Conservation (phyloP, 148 eudicot species). For the Cornus kousa region DNA sequence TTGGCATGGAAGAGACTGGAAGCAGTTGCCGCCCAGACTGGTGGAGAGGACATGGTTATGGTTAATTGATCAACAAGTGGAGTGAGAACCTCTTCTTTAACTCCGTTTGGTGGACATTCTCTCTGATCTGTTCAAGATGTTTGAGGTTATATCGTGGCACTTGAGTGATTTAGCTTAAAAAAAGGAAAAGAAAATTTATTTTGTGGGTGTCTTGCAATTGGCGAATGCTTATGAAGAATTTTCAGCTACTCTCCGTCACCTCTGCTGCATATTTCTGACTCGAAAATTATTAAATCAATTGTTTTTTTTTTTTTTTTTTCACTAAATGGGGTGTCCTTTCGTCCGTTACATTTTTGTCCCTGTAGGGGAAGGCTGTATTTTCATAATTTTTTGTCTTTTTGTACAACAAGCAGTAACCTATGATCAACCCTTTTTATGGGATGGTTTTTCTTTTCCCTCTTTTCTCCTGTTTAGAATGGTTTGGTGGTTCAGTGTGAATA, state of each 20-base stretch:
- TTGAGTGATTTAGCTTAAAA: background rate
- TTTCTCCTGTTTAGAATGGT: no score
- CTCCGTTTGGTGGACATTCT: background rate
- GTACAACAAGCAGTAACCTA: no score
- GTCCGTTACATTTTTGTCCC: no score
- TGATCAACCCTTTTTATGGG: no score
- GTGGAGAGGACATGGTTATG: slow-evolving; percentile 32
- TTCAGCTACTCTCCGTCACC: background rate
- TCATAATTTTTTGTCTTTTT: no score
- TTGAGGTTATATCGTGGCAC: background rate
- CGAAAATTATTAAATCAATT: background rate
- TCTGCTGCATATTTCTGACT: slow-evolving; percentile 6
- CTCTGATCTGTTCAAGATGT: background rate
- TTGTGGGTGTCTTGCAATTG: background rate
- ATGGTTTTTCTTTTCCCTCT: no score
- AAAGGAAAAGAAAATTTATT: background rate
- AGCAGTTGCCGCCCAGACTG: slow-evolving; percentile 29
- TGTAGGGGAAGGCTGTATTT: no score
- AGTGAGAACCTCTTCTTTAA: background rate
- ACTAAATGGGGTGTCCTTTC: background rate
- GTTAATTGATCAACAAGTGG: slow-evolving; percentile 11
- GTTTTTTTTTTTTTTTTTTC: slow-evolving; percentile 8
- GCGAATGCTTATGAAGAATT: background rate
- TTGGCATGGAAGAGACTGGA: slow-evolving; percentile 43
- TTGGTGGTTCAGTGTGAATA: no score